Conservation (phyloP, 495 filamentous ascomycete genomes). For the Schizothecium vesticola region DNA sequence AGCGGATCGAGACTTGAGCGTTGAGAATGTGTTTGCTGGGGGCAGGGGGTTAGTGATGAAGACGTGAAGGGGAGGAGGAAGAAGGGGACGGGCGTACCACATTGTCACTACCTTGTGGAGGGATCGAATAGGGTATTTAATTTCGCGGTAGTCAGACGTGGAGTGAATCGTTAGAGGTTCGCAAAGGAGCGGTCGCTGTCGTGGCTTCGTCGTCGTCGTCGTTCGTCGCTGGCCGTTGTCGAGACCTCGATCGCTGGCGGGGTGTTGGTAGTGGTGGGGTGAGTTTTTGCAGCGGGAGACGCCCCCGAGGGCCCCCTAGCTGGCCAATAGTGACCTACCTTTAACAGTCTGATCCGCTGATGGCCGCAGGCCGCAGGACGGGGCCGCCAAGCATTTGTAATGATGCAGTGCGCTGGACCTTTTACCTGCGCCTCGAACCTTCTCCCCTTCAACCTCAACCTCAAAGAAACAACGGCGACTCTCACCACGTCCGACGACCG, state of each 20-base stretch:
- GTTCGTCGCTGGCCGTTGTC: neutral
- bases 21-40: slow-evolving; percentile 91
- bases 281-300: neutral
- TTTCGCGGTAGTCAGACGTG: neutral
- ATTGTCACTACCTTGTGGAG: slow-evolving; percentile 9
- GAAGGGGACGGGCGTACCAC: slow-evolving; percentile 19
- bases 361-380: too few species aligned
- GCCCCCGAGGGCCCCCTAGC: neutral
- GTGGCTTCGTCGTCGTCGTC: neutral
- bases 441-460: neutral
- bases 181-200: neutral
- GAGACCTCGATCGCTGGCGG: neutral
- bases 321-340: neutral
- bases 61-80: neutral
- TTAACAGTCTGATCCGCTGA: neutral
- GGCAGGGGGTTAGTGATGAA: neutral
- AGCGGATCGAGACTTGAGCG: slow-evolving; percentile 93
- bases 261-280: neutral
- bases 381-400: neutral
- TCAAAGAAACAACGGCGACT: neutral
- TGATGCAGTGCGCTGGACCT: neutral
- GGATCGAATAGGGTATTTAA: neutral
- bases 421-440: neutral
- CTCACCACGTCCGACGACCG: neutral
- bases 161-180: neutral